Evolutionary conservation across 495 filamentous ascomycete species (phyloP), one percentile per base, ranked within the genome.

Genomic region (Viridothelium virens): DNA sequence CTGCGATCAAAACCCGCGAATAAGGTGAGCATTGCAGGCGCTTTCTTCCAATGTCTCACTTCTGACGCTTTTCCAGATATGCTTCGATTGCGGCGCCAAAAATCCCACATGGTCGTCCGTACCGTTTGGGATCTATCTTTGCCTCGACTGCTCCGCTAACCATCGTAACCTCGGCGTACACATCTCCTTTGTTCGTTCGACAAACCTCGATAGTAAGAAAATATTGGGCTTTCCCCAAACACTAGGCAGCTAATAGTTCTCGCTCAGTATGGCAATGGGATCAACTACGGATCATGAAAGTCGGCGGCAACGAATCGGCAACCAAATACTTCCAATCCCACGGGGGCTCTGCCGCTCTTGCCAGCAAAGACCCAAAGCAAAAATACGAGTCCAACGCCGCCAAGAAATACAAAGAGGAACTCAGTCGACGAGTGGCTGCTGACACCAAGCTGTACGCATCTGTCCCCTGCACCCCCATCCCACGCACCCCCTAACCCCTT

Each of bases 61-160:
- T 36, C 63, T 66, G 11, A 68, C 65, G 38, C 12, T 36, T 25
- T 50, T 33, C 44, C 71, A 96, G 93, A 82, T 96, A 79, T 98
- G 94, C 82, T 97, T 97, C 75, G 94, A 98, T 79, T 98, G 94
- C 78, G 87, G 89, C 71, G 87, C 89, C 63, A 97, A 97, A 77
- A 97, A 96, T 70, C 95, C 95, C 56, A 97, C 94, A 44, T 98
- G 94, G 94, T 92, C 92, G 3, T 97, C 93, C 18, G 93, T 97
- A 18, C 92, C 93, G 46, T 91, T 97, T 68, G 94, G 90, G 72
- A 97, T 98, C 76, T 98, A 97, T 79, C 86, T 98, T 50, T 98
- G 94, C 73, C 88, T 98, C 67, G 95, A 97, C 78, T 98, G 94
- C 80, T 96, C 92, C 67, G 74, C 74, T 53, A 77, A 75, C 68